Conservation (phyloP, 805 yeast genomes). For the Candida michaelii region DNA sequence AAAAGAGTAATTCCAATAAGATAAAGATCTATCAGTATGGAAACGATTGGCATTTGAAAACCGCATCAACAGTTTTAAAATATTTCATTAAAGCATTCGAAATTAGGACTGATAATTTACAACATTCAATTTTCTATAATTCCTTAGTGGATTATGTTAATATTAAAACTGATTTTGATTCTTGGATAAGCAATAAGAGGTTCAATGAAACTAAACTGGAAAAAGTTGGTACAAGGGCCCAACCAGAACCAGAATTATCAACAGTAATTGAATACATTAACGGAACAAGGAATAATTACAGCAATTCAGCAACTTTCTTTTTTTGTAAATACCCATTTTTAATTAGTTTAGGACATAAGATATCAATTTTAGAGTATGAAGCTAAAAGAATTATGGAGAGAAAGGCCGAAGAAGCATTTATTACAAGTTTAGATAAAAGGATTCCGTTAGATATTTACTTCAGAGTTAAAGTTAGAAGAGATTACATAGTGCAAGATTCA, state of each 20-base stretch:
- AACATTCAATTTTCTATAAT: slow-evolving; percentile 64
- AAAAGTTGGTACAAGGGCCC: slow-evolving; percentile 2
- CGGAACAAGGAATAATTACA: slow-evolving; percentile 31
- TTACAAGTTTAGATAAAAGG: slow-evolving; percentile 65
- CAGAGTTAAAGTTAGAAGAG: slow-evolving; percentile 66
- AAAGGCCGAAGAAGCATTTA: slow-evolving; percentile 86
- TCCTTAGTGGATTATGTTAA: slow-evolving; percentile 78
- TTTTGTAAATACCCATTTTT: slow-evolving; percentile 86
- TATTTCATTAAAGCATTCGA: slow-evolving; percentile 56
- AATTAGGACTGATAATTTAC: slow-evolving; percentile 25
- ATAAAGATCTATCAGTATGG: slow-evolving; percentile 63
- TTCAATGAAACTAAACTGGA: slow-evolving; percentile 10
- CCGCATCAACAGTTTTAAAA: slow-evolving; percentile 62
- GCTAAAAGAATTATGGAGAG: slow-evolving; percentile 79
- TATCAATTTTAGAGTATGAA: slow-evolving; percentile 77
- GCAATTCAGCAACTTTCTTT: slow-evolving; percentile 41
- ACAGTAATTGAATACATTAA: slow-evolving; percentile 49
- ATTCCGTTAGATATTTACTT: slow-evolving; percentile 66
- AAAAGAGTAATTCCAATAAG: slow-evolving; percentile 24
- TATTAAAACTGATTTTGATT: slow-evolving; percentile 75
- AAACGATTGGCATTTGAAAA: slow-evolving; percentile 75
- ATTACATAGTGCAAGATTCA: slow-evolving; percentile 71
- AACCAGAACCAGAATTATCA: slow-evolving; percentile 31
- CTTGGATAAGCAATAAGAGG: slow-evolving; percentile 62
- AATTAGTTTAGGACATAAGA: slow-evolving; percentile 78